Base-by-base conservation (phyloP, 2,329 filamentous ascomycete genomes). In the Monilinia vaccinii-corymbosi region DNA sequence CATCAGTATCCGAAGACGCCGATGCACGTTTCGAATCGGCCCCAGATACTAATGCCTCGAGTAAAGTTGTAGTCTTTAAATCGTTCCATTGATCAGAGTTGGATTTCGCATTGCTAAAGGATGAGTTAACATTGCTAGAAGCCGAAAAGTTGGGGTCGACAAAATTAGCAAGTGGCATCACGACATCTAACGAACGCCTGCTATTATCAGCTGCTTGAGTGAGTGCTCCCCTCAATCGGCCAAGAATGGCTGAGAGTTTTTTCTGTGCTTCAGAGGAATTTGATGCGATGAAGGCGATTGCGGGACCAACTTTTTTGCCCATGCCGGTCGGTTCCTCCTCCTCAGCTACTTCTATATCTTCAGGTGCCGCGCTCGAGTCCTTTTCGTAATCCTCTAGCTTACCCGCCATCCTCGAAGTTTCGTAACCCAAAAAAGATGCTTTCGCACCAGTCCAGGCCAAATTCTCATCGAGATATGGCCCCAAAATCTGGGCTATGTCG, bases 401-500 rank as follows among this genome's bases (percentile, higher is more conserved):
- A 8, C 81, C 83, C 56, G 78, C 82, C 66, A 78, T 74, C 66
- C 80, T 78, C 42, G 83, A 77, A 49, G 81, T 74, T 64, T 77
- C 75, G 64, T 84, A 86, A 2, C 80, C 82, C 51, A 86, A 72
- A 65, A 79, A 77, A 2, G 82, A 79, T 13, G 82, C 72, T 23
- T 75, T 71, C 1, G 81, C 79, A 8, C 71, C 68, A 9, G 74
- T 78, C 64, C 72, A 73, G 11, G 71, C 75, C n/a, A 75, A 62
- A 62, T 80, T 78, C 67, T 88, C 84, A 5, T 86, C 87, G 11
- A 92, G 73, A 67, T 91, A 90, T 47, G 83, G 79, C 3, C 86
- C 87, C 0, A 86, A 79, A 31, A 94, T 75, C 53, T 86, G 79
- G 3, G 87, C 87, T 57, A 95, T 74, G 68, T 88, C 86, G 63